These are phyloP conservation scores for Barnettozyma vustinii DNA, from an alignment of 805 yeast species.

Conservation along the genomic window DNA sequence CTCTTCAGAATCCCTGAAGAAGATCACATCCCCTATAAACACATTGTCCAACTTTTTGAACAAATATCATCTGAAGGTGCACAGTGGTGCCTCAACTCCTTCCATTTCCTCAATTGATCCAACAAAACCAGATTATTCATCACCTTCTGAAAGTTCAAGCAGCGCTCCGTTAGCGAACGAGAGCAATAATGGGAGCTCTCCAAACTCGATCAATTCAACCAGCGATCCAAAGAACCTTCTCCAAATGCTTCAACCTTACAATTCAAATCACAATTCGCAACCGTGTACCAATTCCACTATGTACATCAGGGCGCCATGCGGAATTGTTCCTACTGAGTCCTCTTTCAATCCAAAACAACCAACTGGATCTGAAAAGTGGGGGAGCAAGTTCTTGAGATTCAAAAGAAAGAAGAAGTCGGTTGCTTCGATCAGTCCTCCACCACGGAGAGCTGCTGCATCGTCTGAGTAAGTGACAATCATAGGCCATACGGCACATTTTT, in stretches of 20 bases:
- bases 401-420: slow-evolving; percentile 8
- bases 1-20: slow-evolving; percentile 4
- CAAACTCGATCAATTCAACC: neutral
- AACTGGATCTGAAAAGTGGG: slow-evolving; percentile 6
- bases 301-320: slow-evolving; percentile 17
- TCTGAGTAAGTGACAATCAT: neutral
- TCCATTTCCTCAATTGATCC: neutral
- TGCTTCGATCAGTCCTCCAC: neutral
- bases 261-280: neutral
- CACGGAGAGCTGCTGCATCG: neutral
- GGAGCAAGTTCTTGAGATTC: slow-evolving; percentile 7
- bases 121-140: neutral
- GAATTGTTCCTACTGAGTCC: slow-evolving; percentile 10
- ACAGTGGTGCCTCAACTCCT: slow-evolving; percentile 3
- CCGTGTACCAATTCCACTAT: neutral
- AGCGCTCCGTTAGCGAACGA: neutral
- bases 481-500: neutral
- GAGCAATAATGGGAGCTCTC: neutral
- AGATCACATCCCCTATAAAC: slow-evolving; percentile 5
- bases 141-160: neutral
- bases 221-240: neutral
- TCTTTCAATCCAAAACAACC: slow-evolving; percentile 17
- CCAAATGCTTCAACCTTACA: neutral
- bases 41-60: slow-evolving; percentile 14
- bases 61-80: slow-evolving; percentile 14